Evolutionary conservation across 371 early-diverging fungal genomes (phyloP).

Genomic region (Choanephora cucurbitarum): DNA sequence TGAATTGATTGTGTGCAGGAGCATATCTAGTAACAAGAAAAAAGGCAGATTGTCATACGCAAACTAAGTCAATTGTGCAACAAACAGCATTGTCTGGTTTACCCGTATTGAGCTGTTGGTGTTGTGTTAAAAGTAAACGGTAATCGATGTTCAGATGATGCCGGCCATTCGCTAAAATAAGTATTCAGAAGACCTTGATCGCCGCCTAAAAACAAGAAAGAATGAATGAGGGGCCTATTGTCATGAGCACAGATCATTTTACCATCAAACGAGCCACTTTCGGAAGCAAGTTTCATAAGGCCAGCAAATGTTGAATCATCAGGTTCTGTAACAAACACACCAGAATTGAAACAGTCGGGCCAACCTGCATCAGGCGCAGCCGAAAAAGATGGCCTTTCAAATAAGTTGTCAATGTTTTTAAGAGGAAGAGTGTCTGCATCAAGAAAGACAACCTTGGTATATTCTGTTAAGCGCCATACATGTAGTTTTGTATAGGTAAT

Average conservation of each 20-base stretch:
- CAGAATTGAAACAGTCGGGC: slow-evolving; percentile 96
- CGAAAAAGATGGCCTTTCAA: slow-evolving; percentile 74
- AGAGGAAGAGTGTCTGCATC: slow-evolving; percentile 90
- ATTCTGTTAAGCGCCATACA: slow-evolving; percentile 73
- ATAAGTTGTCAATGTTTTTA: slow-evolving; percentile 80
- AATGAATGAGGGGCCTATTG: background rate
- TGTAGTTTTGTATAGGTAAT: slow-evolving; percentile 90
- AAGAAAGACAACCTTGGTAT: slow-evolving; percentile 75
- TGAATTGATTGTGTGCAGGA: slow-evolving; percentile 72
- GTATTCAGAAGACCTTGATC: slow-evolving; percentile 94
- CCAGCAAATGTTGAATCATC: slow-evolving; percentile 51
- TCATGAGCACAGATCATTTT: slow-evolving; percentile 7
- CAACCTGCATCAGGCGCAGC: slow-evolving; percentile 88
- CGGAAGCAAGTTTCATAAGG: slow-evolving; percentile 54
- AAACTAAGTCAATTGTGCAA: background rate
- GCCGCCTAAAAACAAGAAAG: slow-evolving; percentile 65
- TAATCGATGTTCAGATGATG: slow-evolving; percentile 62
- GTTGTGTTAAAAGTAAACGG: slow-evolving; percentile 94
- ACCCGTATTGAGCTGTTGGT: slow-evolving; percentile 85
- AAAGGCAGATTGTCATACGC: background rate
- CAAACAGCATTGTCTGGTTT: slow-evolving; percentile 4
- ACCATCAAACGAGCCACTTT: slow-evolving; percentile 81
- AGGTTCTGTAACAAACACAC: slow-evolving; percentile 87
- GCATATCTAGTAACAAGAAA: slow-evolving; percentile 54
- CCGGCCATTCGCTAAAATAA: slow-evolving; percentile 83